Base-by-base conservation (phyloP, 1,284 basidiomycete genomes). In the Uromyces viciae-fabae region DNA sequence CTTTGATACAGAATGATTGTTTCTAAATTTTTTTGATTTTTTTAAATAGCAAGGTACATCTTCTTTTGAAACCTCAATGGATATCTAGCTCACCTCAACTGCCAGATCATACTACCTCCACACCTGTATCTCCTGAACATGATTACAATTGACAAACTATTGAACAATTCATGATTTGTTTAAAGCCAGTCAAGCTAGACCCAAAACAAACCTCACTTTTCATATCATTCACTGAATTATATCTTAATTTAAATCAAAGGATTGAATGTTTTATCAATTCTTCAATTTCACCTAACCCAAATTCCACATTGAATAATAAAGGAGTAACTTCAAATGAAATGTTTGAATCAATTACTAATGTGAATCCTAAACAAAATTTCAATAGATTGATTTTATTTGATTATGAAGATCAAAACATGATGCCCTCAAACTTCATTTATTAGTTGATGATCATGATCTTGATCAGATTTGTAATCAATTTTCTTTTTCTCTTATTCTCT, bases 321-420 rank as follows among this genome's bases (percentile, higher is more conserved):
- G 25, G n/a, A 46, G 42, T 4, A 42, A 42, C 38, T 40, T 28
- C 38, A 22, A 22, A 42, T 2, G 38, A 42, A 3, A 40, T 40
- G n/a, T n/a, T 22, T n/a, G n/a, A n/a, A n/a, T n/a, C n/a, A n/a
- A n/a, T n/a, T n/a, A n/a, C n/a, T n/a, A n/a, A n/a, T n/a, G n/a
- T n/a, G n/a, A n/a, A n/a, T n/a, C n/a, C n/a, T n/a, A n/a, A n/a
- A n/a, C n/a, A n/a, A n/a, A n/a, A n/a, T n/a, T n/a, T n/a, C 14
- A n/a, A n/a, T n/a, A n/a, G 28, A 60, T 58, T 36, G 33, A 73
- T 58, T 33, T 25, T 73, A n/a, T 15, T 73, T 58, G 71, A 73
- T 42, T 73, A 73, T 22, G 33, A 73, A 40, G 71, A 73, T 40
- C 46, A 73, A n/a, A 73, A 40, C 36, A 56, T 52, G 42, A 42